A percentile compares a stretch with the other conserved stretches of the same genome.
These are phyloP conservation scores for Suillus clintonianus DNA, from an alignment of 768 basidiomycete genomes.

Conservation along the genomic window DNA sequence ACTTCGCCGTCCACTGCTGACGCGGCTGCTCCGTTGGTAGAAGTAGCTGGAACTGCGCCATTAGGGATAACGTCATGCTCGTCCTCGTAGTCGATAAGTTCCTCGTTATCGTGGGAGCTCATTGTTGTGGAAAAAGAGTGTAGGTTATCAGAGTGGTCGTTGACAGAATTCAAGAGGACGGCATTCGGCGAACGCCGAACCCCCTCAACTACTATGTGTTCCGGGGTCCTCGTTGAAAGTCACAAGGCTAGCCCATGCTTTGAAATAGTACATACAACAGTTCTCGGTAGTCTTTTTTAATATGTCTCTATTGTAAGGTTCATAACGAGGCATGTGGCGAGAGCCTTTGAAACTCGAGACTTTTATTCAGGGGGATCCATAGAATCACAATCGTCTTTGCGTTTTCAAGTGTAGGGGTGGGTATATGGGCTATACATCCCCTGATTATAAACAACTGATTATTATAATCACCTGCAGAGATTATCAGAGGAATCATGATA, in stretches of 20 bases:
- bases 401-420: too few species aligned
- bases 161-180: conserved; percentile 18
- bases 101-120: conserved; percentile 86
- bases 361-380: too few species aligned
- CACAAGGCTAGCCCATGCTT: background rate
- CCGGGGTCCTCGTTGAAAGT: background rate
- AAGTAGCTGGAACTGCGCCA: conserved; percentile 47
- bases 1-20: conserved; percentile 51
- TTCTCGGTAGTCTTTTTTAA: background rate
- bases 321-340: background rate
- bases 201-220: background rate
- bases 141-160: conserved; percentile 28
- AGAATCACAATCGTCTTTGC: too few species aligned
- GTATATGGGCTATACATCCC: too few species aligned
- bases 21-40: conserved; percentile 50
- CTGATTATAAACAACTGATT: too few species aligned
- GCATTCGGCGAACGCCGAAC: background rate
- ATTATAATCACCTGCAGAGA: too few species aligned
- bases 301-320: background rate
- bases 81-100: conserved; percentile 94
- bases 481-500: too few species aligned
- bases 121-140: conserved; percentile 43
- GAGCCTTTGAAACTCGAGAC: too few species aligned
- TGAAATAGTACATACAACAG: background rate
- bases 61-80: conserved; percentile 78